Base-by-base conservation (phyloP, 371 early-diverging fungal genomes). In the Lichtheimia hyalospora region DNA sequence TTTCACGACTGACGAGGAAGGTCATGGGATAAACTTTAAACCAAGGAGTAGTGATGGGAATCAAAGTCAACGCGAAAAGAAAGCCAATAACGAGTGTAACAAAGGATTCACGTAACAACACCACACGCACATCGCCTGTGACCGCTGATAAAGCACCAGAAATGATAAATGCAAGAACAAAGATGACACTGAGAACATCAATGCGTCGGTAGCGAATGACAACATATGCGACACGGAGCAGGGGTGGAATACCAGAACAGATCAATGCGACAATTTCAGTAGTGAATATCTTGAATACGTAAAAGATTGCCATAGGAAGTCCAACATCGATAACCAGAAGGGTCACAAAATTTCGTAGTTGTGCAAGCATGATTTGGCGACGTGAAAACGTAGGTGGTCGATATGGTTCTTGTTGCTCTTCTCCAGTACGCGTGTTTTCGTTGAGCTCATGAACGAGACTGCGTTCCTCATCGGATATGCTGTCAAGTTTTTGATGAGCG, bases 181-280 rank as follows among this genome's bases (percentile, higher is more conserved):
- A 64, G 16, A 83, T 63, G 46, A 67, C 61, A 1, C 79, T 77
- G 13, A 83, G 49, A 20, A 74, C 58, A 66, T 83, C 79, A n/a
- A 83, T 34, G 24, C 49, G 58, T 41, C 69, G 60, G 14, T 51
- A 23, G 25, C 62, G 50, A 43, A 68, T 42, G 25, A 75, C 66
- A 2, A 49, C 64, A 48, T 62, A 57, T 18, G 76, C 52, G 15
- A 68, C 69, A 43, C 49, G 58, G 14, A 83, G 40, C 20, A 76
- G 49, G 12, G 83, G 80, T 18, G 83, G 83, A 21, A 78, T 68
- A 54, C 83, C 72, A 20, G 83, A 83, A n/a, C 79, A 41, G n/a
- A 83, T 34, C 41, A 83, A 53, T 0, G 83, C 80, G 28, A 71
- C 57, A 16, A 83, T 8, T 7, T 63, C 15, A 3, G 65, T 58